Percentiles rank a stretch among this genome's conserved stretches.
These are phyloP conservation scores for Kalaharituber pfeilii DNA, from an alignment of 2,329 filamentous ascomycete genomes.

Conservation along the genomic window DNA sequence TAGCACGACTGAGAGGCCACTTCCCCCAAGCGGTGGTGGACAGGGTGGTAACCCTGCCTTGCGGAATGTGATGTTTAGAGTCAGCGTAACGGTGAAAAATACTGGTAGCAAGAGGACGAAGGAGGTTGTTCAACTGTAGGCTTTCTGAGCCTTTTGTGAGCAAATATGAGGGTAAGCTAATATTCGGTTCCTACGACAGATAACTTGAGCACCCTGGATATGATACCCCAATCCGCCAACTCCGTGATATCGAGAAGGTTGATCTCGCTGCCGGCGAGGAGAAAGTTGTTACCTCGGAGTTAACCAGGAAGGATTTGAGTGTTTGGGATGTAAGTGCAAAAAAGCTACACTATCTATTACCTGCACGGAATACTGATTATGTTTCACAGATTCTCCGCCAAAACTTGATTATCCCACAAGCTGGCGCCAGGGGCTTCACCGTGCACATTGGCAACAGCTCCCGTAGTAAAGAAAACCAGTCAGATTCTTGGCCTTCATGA, in stretches of 20 bases:
- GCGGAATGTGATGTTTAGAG: conserved; percentile 43
- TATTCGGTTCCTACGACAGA: no score
- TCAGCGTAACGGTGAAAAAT: conserved; percentile 46
- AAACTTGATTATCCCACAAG: conserved; percentile 35
- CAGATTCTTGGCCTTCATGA: no score
- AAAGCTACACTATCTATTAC: background rate
- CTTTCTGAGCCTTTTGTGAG: no score
- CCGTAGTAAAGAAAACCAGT: no score
- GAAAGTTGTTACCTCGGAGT: conserved; percentile 34
- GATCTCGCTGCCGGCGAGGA: conserved; percentile 37
- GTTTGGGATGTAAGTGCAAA: conserved; percentile 39
- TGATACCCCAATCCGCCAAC: conserved; percentile 45
- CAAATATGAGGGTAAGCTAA: no score
- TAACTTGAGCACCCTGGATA: no score
- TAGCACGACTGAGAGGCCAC: conserved; percentile 34
- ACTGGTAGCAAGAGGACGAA: conserved; percentile 35
- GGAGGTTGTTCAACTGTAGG: conserved; percentile 40
- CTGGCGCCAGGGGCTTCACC: conserved; percentile 31
- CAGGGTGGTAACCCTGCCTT: conserved; percentile 41
- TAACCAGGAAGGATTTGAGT: conserved; percentile 44
- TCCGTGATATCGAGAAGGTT: conserved; percentile 51
- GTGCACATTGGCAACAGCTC: conserved; percentile 44
- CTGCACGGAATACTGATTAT: background rate
- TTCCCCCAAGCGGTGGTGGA: conserved; percentile 36
- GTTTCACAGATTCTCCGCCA: conserved; percentile 30